Evolutionary conservation across 129 eudicot species (phyloP).

Genomic region (Helianthus tuberosus): DNA sequence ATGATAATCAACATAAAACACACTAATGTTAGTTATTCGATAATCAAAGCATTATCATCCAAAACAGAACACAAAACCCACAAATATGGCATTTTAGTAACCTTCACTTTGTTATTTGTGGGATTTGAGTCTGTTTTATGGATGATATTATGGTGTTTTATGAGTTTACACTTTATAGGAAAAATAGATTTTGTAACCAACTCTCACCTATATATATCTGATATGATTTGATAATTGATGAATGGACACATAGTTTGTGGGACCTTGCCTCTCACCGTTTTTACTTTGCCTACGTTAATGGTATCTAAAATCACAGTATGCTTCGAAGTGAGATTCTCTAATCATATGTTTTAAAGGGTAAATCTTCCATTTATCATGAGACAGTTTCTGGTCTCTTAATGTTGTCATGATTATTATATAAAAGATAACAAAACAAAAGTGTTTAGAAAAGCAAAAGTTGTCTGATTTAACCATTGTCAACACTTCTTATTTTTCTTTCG

Average conservation of each 20-base stretch:
- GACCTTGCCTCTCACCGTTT: not conserved
- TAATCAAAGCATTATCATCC: no score
- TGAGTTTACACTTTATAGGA: no score
- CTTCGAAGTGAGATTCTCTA: not conserved
- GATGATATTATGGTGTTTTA: no score
- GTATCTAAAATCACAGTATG: not conserved
- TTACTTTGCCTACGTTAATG: not conserved
- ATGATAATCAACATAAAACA: no score
- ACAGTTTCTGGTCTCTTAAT: not conserved
- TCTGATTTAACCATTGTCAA: not conserved
- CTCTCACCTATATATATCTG: no score
- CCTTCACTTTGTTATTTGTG: no score
- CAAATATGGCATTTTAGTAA: no score
- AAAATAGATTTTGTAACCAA: no score
- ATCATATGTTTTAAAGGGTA: constrained; percentile 1
- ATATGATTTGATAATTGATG: not conserved
- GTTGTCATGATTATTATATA: not conserved
- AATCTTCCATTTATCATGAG: not conserved
- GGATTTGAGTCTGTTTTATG: no score
- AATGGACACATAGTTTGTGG: not conserved
- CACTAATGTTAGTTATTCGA: no score
- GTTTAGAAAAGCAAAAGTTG: not conserved
- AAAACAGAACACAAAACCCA: no score
- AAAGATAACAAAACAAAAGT: not conserved
- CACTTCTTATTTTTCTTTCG: no score